phyloP scores from a whole-genome alignment of 2,329 filamentous ascomycete genomes.

The Pleoardoris graminearum region DNA sequence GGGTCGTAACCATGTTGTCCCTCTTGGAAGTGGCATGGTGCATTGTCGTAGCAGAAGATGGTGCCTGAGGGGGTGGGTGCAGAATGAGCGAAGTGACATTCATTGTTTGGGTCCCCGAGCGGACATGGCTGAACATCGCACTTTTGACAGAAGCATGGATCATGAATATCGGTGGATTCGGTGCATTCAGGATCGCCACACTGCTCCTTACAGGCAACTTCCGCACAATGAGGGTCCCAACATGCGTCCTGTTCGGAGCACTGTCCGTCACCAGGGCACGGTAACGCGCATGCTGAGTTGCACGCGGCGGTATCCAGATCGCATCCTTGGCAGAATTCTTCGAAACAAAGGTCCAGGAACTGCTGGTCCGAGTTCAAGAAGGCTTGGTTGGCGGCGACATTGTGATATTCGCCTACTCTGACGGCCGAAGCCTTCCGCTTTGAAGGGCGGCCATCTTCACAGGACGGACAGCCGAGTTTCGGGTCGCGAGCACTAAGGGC shows the following conservation, averaged over 20 bases:
- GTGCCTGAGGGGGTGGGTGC: slow-evolving; percentile 34
- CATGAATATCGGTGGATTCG: slow-evolving; percentile 33
- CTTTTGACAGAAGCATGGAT: slow-evolving; percentile 42
- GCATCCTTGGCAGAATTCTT: slow-evolving; percentile 43
- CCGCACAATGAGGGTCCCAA: slow-evolving; percentile 43
- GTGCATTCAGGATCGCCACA: slow-evolving; percentile 43
- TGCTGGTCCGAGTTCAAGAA: slow-evolving; percentile 28
- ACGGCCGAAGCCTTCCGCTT: slow-evolving; percentile 40
- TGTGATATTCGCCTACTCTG: slow-evolving; percentile 39
- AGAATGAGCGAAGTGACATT: slow-evolving; percentile 41
- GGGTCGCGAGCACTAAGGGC: slow-evolving; percentile 15
- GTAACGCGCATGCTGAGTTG: slow-evolving; percentile 22
- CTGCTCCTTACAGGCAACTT: slow-evolving; percentile 33
- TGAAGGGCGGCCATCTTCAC: slow-evolving; percentile 32
- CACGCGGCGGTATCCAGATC: slow-evolving; percentile 30
- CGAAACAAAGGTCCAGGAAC: slow-evolving; percentile 41
- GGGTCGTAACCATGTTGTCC: slow-evolving; percentile 28
- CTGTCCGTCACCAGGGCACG: slow-evolving; percentile 34
- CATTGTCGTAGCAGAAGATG: slow-evolving; percentile 41
- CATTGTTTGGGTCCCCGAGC: slow-evolving; percentile 33
- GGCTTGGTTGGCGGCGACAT: slow-evolving; percentile 19
- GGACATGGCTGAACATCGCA: slow-evolving; percentile 39
- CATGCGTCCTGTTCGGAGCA: slow-evolving; percentile 39
- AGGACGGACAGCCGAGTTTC: slow-evolving; percentile 28
- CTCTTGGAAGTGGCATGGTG: slow-evolving; percentile 41